phyloP scores from a whole-genome alignment of 202 grass and related monocot genomes.

The Musa balbisiana region DNA sequence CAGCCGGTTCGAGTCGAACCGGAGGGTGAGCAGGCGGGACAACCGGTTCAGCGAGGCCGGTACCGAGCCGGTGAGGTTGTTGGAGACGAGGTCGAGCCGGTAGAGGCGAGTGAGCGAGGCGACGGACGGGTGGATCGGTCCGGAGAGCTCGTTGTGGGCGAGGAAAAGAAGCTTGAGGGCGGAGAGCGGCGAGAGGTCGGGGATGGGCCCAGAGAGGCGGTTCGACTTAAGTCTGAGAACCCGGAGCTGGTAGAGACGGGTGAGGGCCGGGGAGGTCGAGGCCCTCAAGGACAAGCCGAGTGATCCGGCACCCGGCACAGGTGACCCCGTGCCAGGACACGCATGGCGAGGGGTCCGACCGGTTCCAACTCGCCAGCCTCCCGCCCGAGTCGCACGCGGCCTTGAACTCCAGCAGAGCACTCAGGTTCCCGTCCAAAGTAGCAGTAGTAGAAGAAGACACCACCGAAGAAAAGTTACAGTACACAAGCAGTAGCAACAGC shows the following conservation, averaged over 20 bases:
- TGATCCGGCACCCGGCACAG: constrained; percentile 11
- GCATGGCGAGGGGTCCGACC: constrained; percentile 6
- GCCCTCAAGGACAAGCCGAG: constrained; percentile 4
- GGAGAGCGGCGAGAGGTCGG: not conserved
- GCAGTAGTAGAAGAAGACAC: not conserved
- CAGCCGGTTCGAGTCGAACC: not conserved
- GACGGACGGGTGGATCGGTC: not conserved
- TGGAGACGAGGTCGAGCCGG: constrained; percentile 4
- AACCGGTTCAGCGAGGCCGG: constrained; percentile 1
- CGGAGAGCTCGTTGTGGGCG: constrained; percentile 9
- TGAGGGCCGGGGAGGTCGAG: not conserved
- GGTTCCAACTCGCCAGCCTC: constrained; percentile 5
- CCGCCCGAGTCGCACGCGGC: not conserved
- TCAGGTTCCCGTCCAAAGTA: constrained; percentile 3
- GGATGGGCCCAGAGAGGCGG: constrained; percentile 1
- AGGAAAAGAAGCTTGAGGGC: constrained; percentile 14
- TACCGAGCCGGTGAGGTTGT: constrained; percentile 9
- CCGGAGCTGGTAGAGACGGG: constrained; percentile 15
- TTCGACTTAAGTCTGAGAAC: constrained; percentile 18
- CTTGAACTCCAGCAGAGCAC: constrained; percentile 7
- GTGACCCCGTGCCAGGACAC: not conserved
- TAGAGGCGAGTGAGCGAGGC: constrained; percentile 8
- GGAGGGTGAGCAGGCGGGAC: constrained; percentile 6
- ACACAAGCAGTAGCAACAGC: not conserved
- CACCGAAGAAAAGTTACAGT: not conserved